phyloP scores from a whole-genome alignment of 148 eudicot species.

The Heliosperma pusillum region DNA sequence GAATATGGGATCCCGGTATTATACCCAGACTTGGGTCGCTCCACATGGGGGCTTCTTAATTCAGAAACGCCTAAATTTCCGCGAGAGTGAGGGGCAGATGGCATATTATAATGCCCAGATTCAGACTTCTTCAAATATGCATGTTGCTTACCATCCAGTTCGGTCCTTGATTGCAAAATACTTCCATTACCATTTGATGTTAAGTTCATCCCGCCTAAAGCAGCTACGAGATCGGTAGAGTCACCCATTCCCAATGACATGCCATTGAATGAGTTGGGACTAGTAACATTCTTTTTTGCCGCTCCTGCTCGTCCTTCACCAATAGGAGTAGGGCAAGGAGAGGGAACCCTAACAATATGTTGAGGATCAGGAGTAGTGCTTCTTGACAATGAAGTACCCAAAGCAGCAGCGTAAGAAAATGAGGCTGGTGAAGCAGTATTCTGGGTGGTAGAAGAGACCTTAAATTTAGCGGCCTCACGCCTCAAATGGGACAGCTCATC shows the following conservation, averaged over 20 bases:
- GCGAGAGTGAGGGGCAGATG: constrained; percentile 40
- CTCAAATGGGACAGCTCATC: constrained; percentile 63
- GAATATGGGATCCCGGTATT: constrained; percentile 48
- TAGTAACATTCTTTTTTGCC: constrained; percentile 53
- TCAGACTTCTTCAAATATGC: constrained; percentile 48
- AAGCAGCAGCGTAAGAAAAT: constrained; percentile 85
- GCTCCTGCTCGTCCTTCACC: constrained; percentile 72
- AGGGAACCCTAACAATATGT: constrained; percentile 74
- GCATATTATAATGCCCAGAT: constrained; percentile 41
- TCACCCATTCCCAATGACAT: constrained; percentile 44
- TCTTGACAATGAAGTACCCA: constrained; percentile 84
- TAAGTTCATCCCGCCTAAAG: constrained; percentile 76
- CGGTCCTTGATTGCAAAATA: constrained; percentile 43
- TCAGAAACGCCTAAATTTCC: constrained; percentile 43
- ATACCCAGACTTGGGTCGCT: constrained; percentile 41
- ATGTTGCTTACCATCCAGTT: constrained; percentile 47
- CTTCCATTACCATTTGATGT: constrained; percentile 56
- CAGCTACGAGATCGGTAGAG: constrained; percentile 58
- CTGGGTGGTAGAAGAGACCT: constrained; percentile 28
- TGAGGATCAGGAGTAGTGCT: constrained; percentile 96
- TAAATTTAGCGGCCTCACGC: constrained; percentile 37
- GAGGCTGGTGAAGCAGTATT: constrained; percentile 37
- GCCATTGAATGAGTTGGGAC: constrained; percentile 60
- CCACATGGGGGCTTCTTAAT: constrained; percentile 44
- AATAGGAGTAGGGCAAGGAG: constrained; percentile 92